A percentile compares a stretch with the other conserved stretches of the same genome.
Evolutionary conservation across 805 yeast species (phyloP).

Genomic region (Saccharomyces kudriavzevii): DNA sequence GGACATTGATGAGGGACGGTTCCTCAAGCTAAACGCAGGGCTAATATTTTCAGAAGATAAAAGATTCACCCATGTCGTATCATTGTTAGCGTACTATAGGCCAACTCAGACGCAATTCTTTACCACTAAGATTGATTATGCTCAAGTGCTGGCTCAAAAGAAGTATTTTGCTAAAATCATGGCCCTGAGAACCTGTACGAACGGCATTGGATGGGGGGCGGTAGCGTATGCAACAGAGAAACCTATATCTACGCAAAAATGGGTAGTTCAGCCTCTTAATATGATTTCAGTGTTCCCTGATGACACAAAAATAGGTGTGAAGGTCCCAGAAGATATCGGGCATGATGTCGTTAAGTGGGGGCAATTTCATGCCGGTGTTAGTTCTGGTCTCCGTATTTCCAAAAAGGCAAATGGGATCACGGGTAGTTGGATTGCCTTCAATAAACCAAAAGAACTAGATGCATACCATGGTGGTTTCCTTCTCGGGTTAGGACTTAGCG

Average conservation of each 20-base stretch:
- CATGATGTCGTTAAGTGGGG: conserved; percentile 64
- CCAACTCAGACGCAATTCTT: conserved; percentile 19
- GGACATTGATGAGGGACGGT: conserved; percentile 15
- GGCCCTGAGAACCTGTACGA: conserved; percentile 61
- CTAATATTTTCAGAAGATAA: conserved; percentile 71
- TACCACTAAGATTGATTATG: conserved; percentile 46
- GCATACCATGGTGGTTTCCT: conserved; percentile 92
- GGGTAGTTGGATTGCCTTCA: conserved; percentile 89
- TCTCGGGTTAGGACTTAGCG: conserved; percentile 86
- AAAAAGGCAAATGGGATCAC: conserved; percentile 48
- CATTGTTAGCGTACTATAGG: conserved; percentile 40
- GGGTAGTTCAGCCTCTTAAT: conserved; percentile 70
- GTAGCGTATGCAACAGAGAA: conserved; percentile 34
- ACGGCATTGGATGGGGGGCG: conserved; percentile 28
- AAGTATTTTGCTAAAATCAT: conserved; percentile 51
- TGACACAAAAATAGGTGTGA: conserved; percentile 54
- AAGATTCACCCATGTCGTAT: conserved; percentile 68
- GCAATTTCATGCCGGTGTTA: conserved; percentile 83
- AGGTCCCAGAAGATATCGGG: conserved; percentile 42
- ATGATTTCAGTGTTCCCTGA: conserved; percentile 62
- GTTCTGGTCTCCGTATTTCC: conserved; percentile 74
- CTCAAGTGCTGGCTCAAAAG: conserved; percentile 43
- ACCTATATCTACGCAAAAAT: conserved; percentile 79
- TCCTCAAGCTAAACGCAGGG: conserved; percentile 28
- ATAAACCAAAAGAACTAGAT: conserved; percentile 60